Evolutionary conservation across 768 basidiomycete genomes (phyloP), one percentile per base, ranked within the genome.

Genomic region (Amanita muscaria): DNA sequence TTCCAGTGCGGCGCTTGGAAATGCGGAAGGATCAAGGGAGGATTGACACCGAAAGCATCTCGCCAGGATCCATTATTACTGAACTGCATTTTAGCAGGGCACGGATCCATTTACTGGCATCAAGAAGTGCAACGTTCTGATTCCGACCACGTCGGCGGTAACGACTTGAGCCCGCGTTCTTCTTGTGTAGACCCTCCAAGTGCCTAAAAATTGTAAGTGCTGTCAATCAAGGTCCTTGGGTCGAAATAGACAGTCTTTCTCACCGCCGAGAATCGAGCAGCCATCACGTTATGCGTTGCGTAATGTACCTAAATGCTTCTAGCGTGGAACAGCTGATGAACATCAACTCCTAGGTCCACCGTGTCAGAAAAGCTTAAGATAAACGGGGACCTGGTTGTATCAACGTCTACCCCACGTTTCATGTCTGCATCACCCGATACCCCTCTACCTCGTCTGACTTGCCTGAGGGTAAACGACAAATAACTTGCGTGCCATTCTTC

Each of bases 401-500:
- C 56, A 2, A 53, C 32, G 21, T 62, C 50, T n/a, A 49, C 45
- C 7, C 54, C 48, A 15, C 40, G 46, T 7, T 65, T 56, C 10
- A 69, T 49, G 52, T 51, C 21, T 63, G 56, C 47, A 64, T 56
- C 4, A 64, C 61, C 7, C 79, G 80, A 47, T 77, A 77, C 10
- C 58, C 53, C 4, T 51, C 43, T 0, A 32, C 42, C 22, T 42
- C 31, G 6, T 18, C 19, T 15, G 42, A 23, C 5, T 18, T 33
- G 11, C 30, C 30, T 32, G 29, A 2, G 9, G 41, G 4, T 82
- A 76, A 40, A 88, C 68, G 45, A 84, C 67, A 55, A 74, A 80
- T 49, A 88, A 72, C n/a, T n/a, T n/a, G n/a, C 1, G 81, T 86
- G 16, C 83, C 82, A 50, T 83, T 79, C 42, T 74, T 69, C 59